Percentiles rank a stretch among this genome's conserved stretches.
Conservation (phyloP, 1,284 basidiomycete genomes). For the Cryptococcus floricola region DNA sequence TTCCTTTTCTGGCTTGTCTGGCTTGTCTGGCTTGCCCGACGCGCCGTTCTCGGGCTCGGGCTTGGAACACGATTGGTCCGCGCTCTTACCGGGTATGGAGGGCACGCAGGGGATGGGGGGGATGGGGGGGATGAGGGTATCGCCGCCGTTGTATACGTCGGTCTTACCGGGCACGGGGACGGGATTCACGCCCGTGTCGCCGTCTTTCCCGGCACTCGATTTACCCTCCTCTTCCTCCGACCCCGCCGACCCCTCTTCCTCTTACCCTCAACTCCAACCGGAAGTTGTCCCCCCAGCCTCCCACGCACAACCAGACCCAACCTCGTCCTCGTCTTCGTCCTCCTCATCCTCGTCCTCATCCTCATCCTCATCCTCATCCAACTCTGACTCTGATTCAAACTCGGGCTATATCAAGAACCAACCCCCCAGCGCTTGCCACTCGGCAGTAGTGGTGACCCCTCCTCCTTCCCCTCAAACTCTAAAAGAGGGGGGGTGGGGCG, state of each 20-base stretch:
- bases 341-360: slow-evolving; percentile 1
- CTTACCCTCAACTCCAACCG: neutral
- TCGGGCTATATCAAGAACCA: too few species aligned
- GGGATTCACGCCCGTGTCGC: neutral
- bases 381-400: too few species aligned
- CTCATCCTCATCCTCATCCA: too few species aligned
- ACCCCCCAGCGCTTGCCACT: slow-evolving; percentile 42
- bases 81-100: slow-evolving; percentile 8
- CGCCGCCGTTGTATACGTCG: slow-evolving; percentile 13
- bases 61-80: slow-evolving; percentile 14
- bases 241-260: neutral
- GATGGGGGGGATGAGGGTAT: too few species aligned
- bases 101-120: too few species aligned
- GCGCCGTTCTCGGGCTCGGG: too few species aligned
- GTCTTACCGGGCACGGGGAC: slow-evolving; percentile 6
- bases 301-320: too few species aligned
- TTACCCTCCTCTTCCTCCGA: too few species aligned
- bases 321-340: too few species aligned
- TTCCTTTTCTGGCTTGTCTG: too few species aligned
- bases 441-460: slow-evolving; percentile 47
- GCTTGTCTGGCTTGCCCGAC: neutral
- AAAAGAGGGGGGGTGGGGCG: slow-evolving; percentile 15
- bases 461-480: slow-evolving; percentile 3
- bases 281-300: too few species aligned
- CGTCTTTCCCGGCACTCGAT: neutral